Conservation (phyloP, 805 yeast species). For the Candida taoyuanica region DNA sequence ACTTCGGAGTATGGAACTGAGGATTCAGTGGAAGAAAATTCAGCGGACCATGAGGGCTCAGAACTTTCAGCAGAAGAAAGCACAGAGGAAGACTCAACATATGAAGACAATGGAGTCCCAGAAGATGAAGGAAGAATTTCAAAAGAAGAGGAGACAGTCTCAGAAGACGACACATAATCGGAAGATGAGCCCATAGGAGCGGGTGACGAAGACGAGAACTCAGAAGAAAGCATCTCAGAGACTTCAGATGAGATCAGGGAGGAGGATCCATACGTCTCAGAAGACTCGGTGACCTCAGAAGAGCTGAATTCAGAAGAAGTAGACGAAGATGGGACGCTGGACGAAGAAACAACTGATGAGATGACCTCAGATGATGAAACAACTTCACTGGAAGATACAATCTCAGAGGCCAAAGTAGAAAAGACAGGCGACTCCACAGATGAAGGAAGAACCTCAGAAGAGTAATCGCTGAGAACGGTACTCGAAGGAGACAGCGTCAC, state of each 20-base stretch:
- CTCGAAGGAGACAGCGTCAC: too few species aligned
- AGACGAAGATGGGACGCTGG: too few species aligned
- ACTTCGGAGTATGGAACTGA: too few species aligned
- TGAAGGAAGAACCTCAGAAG: not conserved
- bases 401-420: not conserved
- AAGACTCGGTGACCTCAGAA: too few species aligned
- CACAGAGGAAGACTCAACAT: not conserved
- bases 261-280: too few species aligned
- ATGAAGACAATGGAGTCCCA: not conserved
- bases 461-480: too few species aligned
- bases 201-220: not conserved
- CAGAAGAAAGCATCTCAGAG: slow-evolving; percentile 1
- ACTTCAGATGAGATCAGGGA: too few species aligned
- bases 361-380: too few species aligned
- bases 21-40: too few species aligned
- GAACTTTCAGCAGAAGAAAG: not conserved
- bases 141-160: not conserved
- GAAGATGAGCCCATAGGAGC: slow-evolving; percentile 1
- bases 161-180: not conserved
- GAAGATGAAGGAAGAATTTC: not conserved
- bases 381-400: too few species aligned
- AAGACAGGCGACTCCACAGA: not conserved
- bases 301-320: too few species aligned
- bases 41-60: not conserved
- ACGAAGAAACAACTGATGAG: too few species aligned